phyloP scores from a whole-genome alignment of 169 alveolate genomes.

The Cryptosporidium ryanae region DNA sequence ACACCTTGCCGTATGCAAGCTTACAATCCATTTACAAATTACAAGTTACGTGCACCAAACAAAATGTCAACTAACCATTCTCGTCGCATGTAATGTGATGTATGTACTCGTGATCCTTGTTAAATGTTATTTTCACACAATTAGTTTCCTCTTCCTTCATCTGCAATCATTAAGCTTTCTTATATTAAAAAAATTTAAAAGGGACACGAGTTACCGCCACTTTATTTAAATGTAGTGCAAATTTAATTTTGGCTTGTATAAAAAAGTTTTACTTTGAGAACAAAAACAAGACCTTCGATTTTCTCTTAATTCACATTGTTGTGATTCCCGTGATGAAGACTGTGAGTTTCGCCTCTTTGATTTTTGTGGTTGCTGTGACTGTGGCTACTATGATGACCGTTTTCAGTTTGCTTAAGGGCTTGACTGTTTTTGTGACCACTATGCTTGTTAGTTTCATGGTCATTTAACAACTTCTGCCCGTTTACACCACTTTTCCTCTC shows the following conservation, averaged over 20 bases:
- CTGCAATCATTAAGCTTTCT: too few species aligned
- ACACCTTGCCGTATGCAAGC: too few species aligned
- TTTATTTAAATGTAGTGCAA: too few species aligned
- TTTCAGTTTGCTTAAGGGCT: not conserved
- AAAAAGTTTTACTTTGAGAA: too few species aligned
- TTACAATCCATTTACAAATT: too few species aligned
- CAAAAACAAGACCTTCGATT: too few species aligned
- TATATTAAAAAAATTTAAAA: too few species aligned
- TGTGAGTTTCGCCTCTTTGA: not conserved
- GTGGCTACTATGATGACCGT: conserved; percentile 4
- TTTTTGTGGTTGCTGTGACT: not conserved
- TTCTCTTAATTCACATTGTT: too few species aligned
- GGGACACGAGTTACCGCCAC: too few species aligned
- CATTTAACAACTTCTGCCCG: not conserved
- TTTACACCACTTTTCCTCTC: not conserved
- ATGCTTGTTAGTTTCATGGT: not conserved
- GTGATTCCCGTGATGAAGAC: too few species aligned
- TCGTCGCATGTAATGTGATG: conserved; percentile 48
- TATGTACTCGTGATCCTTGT: conserved; percentile 46
- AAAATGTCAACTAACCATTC: conserved; percentile 28
- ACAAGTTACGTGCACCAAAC: too few species aligned
- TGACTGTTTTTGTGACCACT: not conserved
- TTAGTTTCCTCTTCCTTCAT: not conserved
- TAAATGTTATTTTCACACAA: conserved; percentile 38
- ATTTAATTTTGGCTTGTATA: too few species aligned